Evolutionary conservation across 2,329 filamentous ascomycete genomes (phyloP).

Genomic region (Aschersonia sp.): DNA sequence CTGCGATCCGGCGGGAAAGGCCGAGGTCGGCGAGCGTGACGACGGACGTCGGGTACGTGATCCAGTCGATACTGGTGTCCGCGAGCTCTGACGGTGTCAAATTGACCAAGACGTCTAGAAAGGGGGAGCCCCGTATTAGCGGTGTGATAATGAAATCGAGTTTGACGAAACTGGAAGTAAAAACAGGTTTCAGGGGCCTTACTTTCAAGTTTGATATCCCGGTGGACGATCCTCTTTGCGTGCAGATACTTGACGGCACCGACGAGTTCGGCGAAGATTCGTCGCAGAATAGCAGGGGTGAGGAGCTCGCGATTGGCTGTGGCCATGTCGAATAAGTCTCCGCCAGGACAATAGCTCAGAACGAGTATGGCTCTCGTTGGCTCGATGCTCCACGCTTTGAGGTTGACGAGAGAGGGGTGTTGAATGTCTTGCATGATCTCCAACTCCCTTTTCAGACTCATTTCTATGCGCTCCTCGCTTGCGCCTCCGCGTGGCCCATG

Average conservation of each 20-base stretch:
- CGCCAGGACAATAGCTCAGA: slow-evolving; percentile 82
- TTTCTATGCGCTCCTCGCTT: slow-evolving; percentile 83
- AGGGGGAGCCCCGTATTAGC: not conserved
- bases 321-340: slow-evolving; percentile 88
- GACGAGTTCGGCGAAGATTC: slow-evolving; percentile 83
- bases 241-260: slow-evolving; percentile 80
- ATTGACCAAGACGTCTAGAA: slow-evolving; percentile 78
- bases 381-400: slow-evolving; percentile 85
- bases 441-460: slow-evolving; percentile 85
- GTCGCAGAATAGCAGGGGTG: slow-evolving; percentile 54
- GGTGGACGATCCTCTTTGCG: slow-evolving; percentile 73
- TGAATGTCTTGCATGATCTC: slow-evolving; percentile 82
- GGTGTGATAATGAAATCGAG: too few relatives aligned
- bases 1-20: slow-evolving; percentile 70
- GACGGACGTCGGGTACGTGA: slow-evolving; percentile 65
- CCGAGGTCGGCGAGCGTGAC: slow-evolving; percentile 86
- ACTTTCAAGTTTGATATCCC: slow-evolving; percentile 96
- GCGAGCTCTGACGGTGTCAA: slow-evolving; percentile 54
- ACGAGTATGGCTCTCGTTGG: slow-evolving; percentile 71
- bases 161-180: too few relatives aligned
- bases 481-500: slow-evolving; percentile 88
- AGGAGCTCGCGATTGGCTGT: slow-evolving; percentile 56
- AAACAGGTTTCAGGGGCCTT: slow-evolving; percentile 20
- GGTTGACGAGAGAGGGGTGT: slow-evolving; percentile 79
- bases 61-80: slow-evolving; percentile 51